A percentile compares a stretch with the other conserved stretches of the same genome.
phyloP scores from a whole-genome alignment of 2,329 filamentous ascomycete species.

The Fusarium austroafricanum region DNA sequence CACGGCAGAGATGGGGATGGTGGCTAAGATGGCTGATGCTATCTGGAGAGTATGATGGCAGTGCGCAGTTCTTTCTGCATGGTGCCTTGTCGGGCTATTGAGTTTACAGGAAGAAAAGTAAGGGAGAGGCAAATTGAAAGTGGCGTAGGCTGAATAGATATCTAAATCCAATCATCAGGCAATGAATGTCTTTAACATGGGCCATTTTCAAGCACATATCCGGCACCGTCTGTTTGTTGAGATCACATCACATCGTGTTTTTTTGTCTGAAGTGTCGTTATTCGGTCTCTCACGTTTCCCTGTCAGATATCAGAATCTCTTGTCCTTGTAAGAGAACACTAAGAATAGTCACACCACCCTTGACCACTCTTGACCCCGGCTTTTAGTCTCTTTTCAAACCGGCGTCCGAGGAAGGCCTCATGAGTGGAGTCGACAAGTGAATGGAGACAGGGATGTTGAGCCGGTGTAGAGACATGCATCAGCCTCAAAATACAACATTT shows the following conservation, averaged over 20 bases:
- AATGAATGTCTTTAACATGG: background rate
- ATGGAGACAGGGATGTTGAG: conserved; percentile 15
- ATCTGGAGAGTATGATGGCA: conserved; percentile 72
- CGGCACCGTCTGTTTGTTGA: background rate
- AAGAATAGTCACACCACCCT: conserved; percentile 6
- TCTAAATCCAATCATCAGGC: background rate
- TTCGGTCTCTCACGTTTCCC: background rate
- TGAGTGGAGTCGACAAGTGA: conserved; percentile 12
- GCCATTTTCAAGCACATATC: background rate
- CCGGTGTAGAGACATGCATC: conserved; percentile 36
- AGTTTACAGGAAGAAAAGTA: background rate
- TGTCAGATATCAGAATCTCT: conserved; percentile 34
- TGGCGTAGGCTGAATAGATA: background rate
- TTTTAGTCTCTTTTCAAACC: conserved; percentile 11
- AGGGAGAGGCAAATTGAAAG: background rate
- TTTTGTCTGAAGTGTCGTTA: background rate
- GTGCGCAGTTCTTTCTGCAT: background rate
- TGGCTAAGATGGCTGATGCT: conserved; percentile 90
- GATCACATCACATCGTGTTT: conserved; percentile 6
- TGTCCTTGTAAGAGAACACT: background rate
- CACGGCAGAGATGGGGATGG: conserved; percentile 84
- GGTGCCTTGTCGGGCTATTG: background rate
- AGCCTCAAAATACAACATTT: conserved; percentile 30
- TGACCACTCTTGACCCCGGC: background rate
- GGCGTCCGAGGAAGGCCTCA: conserved; percentile 37